phyloP scores from a whole-genome alignment of 1,284 basidiomycete species.

The Cronartium quercuum region DNA sequence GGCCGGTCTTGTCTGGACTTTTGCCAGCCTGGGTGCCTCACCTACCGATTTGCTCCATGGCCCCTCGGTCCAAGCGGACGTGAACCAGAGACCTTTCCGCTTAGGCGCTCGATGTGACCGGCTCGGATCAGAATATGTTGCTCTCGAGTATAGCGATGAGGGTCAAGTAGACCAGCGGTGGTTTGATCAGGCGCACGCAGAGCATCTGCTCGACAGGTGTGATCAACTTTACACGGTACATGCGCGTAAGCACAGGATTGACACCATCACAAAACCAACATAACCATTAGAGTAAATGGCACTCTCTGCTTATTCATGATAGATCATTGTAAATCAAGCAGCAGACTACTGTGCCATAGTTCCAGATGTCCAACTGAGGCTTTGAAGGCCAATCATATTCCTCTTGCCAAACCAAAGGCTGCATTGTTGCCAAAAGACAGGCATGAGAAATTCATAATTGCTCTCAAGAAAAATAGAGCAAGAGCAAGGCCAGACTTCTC shows the following conservation, averaged over 20 bases:
- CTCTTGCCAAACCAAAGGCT: too few relatives aligned
- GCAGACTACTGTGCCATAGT: too few relatives aligned
- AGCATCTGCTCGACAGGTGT: background rate
- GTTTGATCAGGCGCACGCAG: background rate
- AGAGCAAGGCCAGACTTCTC: too few relatives aligned
- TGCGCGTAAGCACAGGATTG: background rate
- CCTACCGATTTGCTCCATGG: background rate
- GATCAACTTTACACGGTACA: background rate
- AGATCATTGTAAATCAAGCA: too few relatives aligned
- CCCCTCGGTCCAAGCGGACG: background rate
- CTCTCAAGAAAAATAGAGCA: too few relatives aligned
- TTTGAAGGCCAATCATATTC: too few relatives aligned
- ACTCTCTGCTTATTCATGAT: too few relatives aligned
- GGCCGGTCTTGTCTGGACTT: constrained; percentile 27
- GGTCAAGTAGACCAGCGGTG: background rate
- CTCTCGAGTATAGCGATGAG: background rate
- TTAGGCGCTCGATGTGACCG: constrained; percentile 30
- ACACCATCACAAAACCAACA: background rate
- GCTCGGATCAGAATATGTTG: background rate
- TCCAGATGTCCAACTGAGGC: too few relatives aligned
- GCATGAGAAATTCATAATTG: too few relatives aligned
- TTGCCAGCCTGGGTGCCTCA: constrained; percentile 1
- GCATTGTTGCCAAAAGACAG: too few relatives aligned
- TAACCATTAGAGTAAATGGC: background rate
- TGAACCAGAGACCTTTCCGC: background rate